Evolutionary conservation across 2,329 filamentous ascomycete genomes (phyloP), one percentile per base, ranked within the genome.

Genomic region (Teratosphaeriaceae sp.): DNA sequence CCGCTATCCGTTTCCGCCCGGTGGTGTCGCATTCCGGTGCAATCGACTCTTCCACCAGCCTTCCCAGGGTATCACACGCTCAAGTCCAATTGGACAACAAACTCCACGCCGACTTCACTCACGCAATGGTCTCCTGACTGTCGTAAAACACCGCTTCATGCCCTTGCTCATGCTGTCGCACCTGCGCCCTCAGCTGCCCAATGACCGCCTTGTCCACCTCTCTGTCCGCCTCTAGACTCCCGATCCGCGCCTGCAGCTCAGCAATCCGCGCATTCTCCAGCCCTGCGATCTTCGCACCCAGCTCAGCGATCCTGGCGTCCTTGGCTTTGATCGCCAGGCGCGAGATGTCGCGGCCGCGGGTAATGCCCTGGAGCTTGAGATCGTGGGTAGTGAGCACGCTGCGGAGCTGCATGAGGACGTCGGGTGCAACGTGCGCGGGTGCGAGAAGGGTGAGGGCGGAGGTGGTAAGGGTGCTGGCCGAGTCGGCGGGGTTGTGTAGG

Each of bases 281-380:
- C 31, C 40, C 40, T 7, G 18, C 40, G 16, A 42, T 36, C 18
- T 20, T 42, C 15, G 31, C 18, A 19, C 22, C 31, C 29, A 42
- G 30, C 18, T 42, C 68, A 62, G 73, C 64, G 60, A 84, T 69
- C 66, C 80, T 67, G 59, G 78, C 64, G 68, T 90, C 82, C 50
- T 80, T 81, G 3, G 72, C 70, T 56, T 78, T 80, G 24, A 86
- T 57, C 3, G 74, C 75, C 7, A 75, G 61, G n/a, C 85, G 67
- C 3, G 76, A 73, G 5, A 82, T 75, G 46, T 90, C 84, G 2
- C 84, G 70, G 0, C 83, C 82, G 48, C 74, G 74, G 29, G 71
- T 69, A 16, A 85, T 70, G 0, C 84, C 85, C 53, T 75, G 76
- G 0, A 73, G 71, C 40, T 71, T 73, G 40, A 80, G 64, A 13